These are phyloP conservation scores for Trichoderma citrinoviride DNA, from an alignment of 2,329 filamentous ascomycete genomes.

Conservation along the genomic window DNA sequence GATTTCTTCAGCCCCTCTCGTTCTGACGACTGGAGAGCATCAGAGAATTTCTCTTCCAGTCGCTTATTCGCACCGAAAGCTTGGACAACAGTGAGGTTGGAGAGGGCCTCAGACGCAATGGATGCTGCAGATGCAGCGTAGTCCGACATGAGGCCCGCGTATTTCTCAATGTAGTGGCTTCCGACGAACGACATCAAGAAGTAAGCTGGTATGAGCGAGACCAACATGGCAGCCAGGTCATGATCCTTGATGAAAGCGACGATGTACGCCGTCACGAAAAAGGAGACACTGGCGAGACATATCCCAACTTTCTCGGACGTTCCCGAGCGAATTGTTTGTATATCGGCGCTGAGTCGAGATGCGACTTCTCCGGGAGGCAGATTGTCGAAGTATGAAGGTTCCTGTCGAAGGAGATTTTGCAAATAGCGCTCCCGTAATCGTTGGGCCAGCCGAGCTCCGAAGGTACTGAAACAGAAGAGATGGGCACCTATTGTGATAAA, in stretches of 20 bases:
- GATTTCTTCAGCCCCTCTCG: slow-evolving; percentile 55
- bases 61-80: slow-evolving; percentile 53
- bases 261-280: slow-evolving; percentile 60
- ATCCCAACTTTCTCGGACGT: slow-evolving; percentile 64
- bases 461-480: slow-evolving; percentile 57
- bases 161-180: slow-evolving; percentile 49
- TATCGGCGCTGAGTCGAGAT: slow-evolving; percentile 56
- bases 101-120: slow-evolving; percentile 55
- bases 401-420: slow-evolving; percentile 52
- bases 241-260: slow-evolving; percentile 60
- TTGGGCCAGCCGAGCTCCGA: slow-evolving; percentile 55
- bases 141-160: slow-evolving; percentile 43
- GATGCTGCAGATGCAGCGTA: slow-evolving; percentile 50
- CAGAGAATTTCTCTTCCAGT: slow-evolving; percentile 47
- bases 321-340: slow-evolving; percentile 58
- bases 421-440: slow-evolving; percentile 57
- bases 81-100: slow-evolving; percentile 53
- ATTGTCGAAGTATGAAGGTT: slow-evolving; percentile 57
- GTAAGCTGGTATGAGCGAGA: slow-evolving; percentile 56
- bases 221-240: slow-evolving; percentile 55
- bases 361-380: slow-evolving; percentile 56
- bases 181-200: slow-evolving; percentile 53
- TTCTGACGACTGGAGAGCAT: slow-evolving; percentile 46
- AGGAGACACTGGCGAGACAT: slow-evolving; percentile 54
- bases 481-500: slow-evolving; percentile 59